phyloP scores from a whole-genome alignment of 1,139 yeast species.

The Candida sp. region DNA sequence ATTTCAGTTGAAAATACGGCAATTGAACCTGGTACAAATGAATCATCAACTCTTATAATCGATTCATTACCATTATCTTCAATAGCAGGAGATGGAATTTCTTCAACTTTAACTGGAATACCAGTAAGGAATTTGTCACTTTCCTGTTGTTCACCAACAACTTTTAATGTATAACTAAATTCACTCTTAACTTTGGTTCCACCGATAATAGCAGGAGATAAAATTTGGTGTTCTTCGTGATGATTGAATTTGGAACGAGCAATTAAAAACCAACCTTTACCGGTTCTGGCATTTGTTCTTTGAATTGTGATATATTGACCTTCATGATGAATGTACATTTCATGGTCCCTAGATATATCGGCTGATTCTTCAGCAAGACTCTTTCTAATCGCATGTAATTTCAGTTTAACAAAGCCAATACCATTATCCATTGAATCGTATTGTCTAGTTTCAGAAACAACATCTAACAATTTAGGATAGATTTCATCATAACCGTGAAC shows the following conservation, averaged over 20 bases:
- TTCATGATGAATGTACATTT: constrained; percentile 93
- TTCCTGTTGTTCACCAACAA: constrained; percentile 46
- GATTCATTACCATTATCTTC: constrained; percentile 40
- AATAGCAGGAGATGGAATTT: constrained; percentile 49
- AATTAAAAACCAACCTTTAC: constrained; percentile 84
- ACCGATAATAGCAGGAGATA: constrained; percentile 59
- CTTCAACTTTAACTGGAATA: constrained; percentile 61
- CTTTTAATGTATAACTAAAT: constrained; percentile 56
- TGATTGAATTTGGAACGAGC: constrained; percentile 76
- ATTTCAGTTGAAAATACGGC: constrained; percentile 77
- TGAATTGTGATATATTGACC: constrained; percentile 92
- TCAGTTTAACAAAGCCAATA: constrained; percentile 65
- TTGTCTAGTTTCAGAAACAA: constrained; percentile 72
- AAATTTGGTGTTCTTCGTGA: constrained; percentile 41
- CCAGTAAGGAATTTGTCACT: constrained; percentile 48
- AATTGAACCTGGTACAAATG: constrained; percentile 88
- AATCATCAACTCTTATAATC: constrained; percentile 43
- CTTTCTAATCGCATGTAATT: constrained; percentile 57
- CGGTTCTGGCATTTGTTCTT: constrained; percentile 78
- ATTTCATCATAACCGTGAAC: constrained; percentile 94
- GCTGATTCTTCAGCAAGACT: constrained; percentile 63
- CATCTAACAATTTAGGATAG: constrained; percentile 75
- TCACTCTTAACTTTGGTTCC: constrained; percentile 65
- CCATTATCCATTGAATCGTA: constrained; percentile 63
- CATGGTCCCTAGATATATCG: constrained; percentile 70